phyloP scores from a whole-genome alignment of 1,284 basidiomycete species.

The Ceratobasidium sp. region DNA sequence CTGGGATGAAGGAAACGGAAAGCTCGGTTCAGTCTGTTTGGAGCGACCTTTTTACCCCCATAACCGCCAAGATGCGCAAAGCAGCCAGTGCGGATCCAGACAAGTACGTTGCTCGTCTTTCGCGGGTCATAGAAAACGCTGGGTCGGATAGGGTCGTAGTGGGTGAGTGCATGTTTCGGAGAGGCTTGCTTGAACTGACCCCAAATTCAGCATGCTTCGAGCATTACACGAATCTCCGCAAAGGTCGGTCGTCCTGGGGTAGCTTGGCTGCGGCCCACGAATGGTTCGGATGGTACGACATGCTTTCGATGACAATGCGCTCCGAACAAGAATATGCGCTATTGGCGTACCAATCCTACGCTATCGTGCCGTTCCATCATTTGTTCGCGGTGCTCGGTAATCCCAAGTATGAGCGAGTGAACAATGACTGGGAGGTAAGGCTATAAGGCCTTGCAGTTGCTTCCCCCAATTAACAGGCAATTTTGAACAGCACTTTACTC shows the following conservation, averaged over 20 bases:
- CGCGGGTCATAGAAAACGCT: constrained; percentile 75
- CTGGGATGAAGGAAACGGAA: constrained; percentile 89
- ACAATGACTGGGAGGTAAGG: constrained; percentile 85
- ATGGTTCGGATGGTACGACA: constrained; percentile 85
- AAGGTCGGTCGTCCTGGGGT: constrained; percentile 77
- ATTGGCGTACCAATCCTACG: constrained; percentile 81
- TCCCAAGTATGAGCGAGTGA: constrained; percentile 75
- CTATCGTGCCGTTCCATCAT: constrained; percentile 84
- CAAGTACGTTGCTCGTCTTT: constrained; percentile 78
- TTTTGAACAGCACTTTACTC: constrained; percentile 18
- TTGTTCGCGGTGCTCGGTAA: constrained; percentile 84
- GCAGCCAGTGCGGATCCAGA: constrained; percentile 72
- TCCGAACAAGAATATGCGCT: constrained; percentile 82
- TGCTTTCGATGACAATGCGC: constrained; percentile 72
- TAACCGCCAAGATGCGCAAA: constrained; percentile 75
- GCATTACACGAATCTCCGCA: constrained; percentile 83
- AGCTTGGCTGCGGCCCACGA: constrained; percentile 80
- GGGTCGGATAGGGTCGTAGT: constrained; percentile 86
- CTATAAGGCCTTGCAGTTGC: neutral
- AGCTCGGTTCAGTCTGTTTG: constrained; percentile 72
- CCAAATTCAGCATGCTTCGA: constrained; percentile 80
- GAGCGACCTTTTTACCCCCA: constrained; percentile 79
- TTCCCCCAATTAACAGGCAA: neutral
- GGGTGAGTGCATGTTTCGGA: constrained; percentile 55
- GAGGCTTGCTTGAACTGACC: neutral